Evolutionary conservation across 139 green algal species (phyloP), one percentile per base, ranked within the genome.

Genomic region (Gonium pectorale): DNA sequence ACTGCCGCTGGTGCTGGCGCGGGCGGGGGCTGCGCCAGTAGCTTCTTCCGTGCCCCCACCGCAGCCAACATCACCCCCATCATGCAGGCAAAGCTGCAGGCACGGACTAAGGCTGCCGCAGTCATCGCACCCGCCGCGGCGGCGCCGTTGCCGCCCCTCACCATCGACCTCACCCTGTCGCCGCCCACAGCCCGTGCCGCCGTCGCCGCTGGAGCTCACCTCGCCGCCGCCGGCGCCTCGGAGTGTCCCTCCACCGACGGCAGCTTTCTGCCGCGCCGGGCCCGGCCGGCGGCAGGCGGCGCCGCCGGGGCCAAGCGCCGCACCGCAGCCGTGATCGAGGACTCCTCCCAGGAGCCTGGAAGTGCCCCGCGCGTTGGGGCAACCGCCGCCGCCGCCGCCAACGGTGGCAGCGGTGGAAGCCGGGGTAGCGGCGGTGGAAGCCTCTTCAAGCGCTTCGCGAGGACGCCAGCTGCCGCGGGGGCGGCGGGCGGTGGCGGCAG

Each of bases 1-100:
- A 5, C 59, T 17, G 59, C 29, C 29, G 59, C 11, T 29, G 1
- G n/a, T 13, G 60, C 5, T 7, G 60, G 60, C 22, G 4, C n/a
- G 40, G 9, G 60, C 60, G 60, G 24, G 22, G 8, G 19, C 3
- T 13, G 13, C 52, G 17, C 26, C n/a, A 13, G 19, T 2, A 1
- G 17, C 2, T 27, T 29, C 5, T 71, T 71, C 13, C 75, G 75
- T 9, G 75, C 29, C 15, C 75, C 59, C 56, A 82, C 75, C 8
- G 15, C 40, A 24, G 56, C 59, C 41, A 82, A 71, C 59, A 71
- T 71, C 75, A 82, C 75, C 29, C 75, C 75, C n/a, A 54, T 82
- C 27, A 82, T 82, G 75, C 59, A 41, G 0, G 75, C 75, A 17
- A 82, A 49, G 75, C 75, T 82, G 40, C 59, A 60, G 31, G 46